Conservation (phyloP, 257 asterid genomes). For the Solanum tarijense region DNA sequence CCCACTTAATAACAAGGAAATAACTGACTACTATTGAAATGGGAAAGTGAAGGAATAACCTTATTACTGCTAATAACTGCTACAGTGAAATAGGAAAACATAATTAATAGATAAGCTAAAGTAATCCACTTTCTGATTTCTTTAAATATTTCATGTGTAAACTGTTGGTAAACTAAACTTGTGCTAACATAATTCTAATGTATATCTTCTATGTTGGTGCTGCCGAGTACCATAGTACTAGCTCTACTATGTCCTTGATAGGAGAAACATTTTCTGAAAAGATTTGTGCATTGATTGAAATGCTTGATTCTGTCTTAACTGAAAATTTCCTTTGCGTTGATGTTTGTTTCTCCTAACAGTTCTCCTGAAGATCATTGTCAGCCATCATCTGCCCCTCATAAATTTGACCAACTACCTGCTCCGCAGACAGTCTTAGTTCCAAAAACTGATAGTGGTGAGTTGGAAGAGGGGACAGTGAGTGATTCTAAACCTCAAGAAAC, state of each 20-base stretch:
- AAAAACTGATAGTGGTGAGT: slow-evolving; percentile 25
- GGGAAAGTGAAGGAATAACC: not conserved
- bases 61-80: not conserved
- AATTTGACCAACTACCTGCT: slow-evolving; percentile 36
- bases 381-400: slow-evolving; percentile 37
- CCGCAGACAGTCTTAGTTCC: slow-evolving; percentile 28
- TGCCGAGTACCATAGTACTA: not conserved
- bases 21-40: not conserved
- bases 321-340: not conserved
- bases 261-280: not conserved
- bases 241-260: not conserved
- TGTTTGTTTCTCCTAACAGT: slow-evolving; percentile 27
- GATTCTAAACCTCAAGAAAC: slow-evolving; percentile 33
- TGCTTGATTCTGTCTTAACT: slow-evolving; percentile 2
- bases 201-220: not conserved
- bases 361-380: slow-evolving; percentile 49
- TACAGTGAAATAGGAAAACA: not conserved
- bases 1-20: not conserved
- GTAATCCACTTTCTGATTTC: not conserved
- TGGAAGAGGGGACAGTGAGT: slow-evolving; percentile 41
- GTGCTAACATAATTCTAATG: not conserved
- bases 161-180: not conserved
- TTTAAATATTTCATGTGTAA: not conserved
- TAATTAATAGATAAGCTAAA: not conserved
- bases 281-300: not conserved